These are phyloP conservation scores for Rhizopogon roseolus DNA, from an alignment of 768 basidiomycete species.

Conservation along the genomic window DNA sequence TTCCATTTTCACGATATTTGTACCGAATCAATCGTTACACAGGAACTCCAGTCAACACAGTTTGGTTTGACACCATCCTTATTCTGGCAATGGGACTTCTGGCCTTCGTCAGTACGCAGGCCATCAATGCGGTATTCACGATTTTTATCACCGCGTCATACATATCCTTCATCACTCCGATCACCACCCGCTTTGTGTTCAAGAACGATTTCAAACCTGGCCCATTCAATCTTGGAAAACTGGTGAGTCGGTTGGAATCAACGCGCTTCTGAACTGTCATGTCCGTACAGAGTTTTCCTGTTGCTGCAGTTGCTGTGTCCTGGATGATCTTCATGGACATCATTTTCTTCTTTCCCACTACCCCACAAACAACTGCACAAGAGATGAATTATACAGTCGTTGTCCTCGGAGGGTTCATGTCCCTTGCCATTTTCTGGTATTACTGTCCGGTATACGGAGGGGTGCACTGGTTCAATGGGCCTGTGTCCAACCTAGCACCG, in stretches of 20 bases:
- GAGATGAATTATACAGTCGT: conserved; percentile 34
- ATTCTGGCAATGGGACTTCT: conserved; percentile 52
- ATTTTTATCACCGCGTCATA: conserved; percentile 43
- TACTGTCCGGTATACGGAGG: conserved; percentile 18
- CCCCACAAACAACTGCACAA: conserved; percentile 19
- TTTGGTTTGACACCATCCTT: conserved; percentile 44
- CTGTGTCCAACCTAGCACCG: conserved; percentile 10
- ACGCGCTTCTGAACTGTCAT: background rate
- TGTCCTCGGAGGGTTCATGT: conserved; percentile 28
- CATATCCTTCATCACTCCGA: conserved; percentile 51
- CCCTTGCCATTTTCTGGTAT: conserved; percentile 8
- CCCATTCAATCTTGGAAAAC: conserved; percentile 45
- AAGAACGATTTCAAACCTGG: conserved; percentile 49
- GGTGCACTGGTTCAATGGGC: conserved; percentile 23
- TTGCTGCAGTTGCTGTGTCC: conserved; percentile 24
- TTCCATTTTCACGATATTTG: conserved; percentile 59
- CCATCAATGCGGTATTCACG: conserved; percentile 54
- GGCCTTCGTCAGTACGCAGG: no score
- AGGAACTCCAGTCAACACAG: conserved; percentile 52
- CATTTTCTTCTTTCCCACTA: conserved; percentile 28
- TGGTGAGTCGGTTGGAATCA: background rate
- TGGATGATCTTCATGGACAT: conserved; percentile 34
- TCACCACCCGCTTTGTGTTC: conserved; percentile 43
- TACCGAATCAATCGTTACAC: conserved; percentile 52
- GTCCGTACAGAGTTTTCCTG: conserved; percentile 19